These are phyloP conservation scores for Gautieria morchelliformis DNA, from an alignment of 768 basidiomycete species.

Conservation along the genomic window DNA sequence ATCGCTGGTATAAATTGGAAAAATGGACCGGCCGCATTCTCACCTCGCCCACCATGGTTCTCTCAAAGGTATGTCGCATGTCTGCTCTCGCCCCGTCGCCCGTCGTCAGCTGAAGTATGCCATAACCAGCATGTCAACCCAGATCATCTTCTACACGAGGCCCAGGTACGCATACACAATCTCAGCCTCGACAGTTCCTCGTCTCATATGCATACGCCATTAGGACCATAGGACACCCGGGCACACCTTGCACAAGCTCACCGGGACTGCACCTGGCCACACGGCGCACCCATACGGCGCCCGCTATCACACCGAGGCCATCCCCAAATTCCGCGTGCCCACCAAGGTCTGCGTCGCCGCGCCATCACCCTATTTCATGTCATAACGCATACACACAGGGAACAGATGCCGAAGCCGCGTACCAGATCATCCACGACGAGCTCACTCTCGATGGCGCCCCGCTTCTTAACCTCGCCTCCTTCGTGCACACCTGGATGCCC, in stretches of 20 bases:
- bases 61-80: slow-evolving; percentile 41
- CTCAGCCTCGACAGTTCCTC: not conserved
- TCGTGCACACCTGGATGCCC: slow-evolving; percentile 61
- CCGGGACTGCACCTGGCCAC: slow-evolving; percentile 22
- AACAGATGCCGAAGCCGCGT: slow-evolving; percentile 37
- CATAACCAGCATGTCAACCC: slow-evolving; percentile 52
- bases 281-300: slow-evolving; percentile 43
- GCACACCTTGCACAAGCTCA: slow-evolving; percentile 21
- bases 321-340: slow-evolving; percentile 63
- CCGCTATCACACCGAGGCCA: slow-evolving; percentile 54
- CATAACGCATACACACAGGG: slow-evolving; percentile 31
- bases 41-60: slow-evolving; percentile 33
- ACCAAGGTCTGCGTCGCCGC: slow-evolving; percentile 29
- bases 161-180: slow-evolving; percentile 32
- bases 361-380: not conserved
- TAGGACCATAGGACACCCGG: slow-evolving; percentile 34
- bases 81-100: not conserved
- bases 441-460: slow-evolving; percentile 46
- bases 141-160: slow-evolving; percentile 49
- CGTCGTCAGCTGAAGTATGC: not conserved
- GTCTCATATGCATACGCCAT: not conserved
- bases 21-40: too few relatives aligned
- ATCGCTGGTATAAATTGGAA: too few relatives aligned
- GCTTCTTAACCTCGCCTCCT: slow-evolving; percentile 54
- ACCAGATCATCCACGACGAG: slow-evolving; percentile 59